These are phyloP conservation scores for Trichoderma polysporum DNA, from an alignment of 2,329 filamentous ascomycete genomes.

Conservation along the genomic window DNA sequence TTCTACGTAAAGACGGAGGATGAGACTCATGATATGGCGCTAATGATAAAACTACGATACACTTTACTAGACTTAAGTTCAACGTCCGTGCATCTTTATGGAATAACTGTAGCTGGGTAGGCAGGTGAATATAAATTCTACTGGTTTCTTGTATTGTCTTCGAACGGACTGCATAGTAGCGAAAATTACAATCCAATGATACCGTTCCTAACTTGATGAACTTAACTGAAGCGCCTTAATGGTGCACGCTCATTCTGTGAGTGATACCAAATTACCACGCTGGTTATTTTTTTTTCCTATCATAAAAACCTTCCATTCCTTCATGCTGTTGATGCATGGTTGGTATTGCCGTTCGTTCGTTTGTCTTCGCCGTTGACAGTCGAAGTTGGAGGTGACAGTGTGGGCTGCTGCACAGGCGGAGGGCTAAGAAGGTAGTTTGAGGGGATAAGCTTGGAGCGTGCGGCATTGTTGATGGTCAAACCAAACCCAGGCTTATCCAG, in stretches of 20 bases:
- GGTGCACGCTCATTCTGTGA: neutral
- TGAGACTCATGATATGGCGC: too few species aligned
- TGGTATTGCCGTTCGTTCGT: neutral
- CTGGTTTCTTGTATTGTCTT: neutral
- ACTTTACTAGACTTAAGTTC: too few species aligned
- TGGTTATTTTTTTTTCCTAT: neutral
- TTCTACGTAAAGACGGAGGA: neutral
- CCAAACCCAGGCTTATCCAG: constrained; percentile 91
- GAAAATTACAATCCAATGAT: neutral
- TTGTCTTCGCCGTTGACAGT: neutral
- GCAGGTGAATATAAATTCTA: neutral
- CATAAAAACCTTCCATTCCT: too few species aligned
- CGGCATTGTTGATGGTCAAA: constrained; percentile 78
- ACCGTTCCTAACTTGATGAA: neutral
- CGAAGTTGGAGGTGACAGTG: neutral
- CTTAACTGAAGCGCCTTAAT: neutral
- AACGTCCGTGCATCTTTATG: too few species aligned
- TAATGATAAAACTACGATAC: neutral
- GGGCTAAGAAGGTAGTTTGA: constrained; percentile 72
- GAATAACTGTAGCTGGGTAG: too few species aligned
- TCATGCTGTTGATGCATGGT: neutral
- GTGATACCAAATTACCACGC: neutral
- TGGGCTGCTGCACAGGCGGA: constrained; percentile 44
- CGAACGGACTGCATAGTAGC: neutral
- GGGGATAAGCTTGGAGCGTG: constrained; percentile 68